Percentiles rank a stretch among this genome's conserved stretches.
phyloP scores from a whole-genome alignment of 2,329 filamentous ascomycete genomes.

The Phoma sp. region DNA sequence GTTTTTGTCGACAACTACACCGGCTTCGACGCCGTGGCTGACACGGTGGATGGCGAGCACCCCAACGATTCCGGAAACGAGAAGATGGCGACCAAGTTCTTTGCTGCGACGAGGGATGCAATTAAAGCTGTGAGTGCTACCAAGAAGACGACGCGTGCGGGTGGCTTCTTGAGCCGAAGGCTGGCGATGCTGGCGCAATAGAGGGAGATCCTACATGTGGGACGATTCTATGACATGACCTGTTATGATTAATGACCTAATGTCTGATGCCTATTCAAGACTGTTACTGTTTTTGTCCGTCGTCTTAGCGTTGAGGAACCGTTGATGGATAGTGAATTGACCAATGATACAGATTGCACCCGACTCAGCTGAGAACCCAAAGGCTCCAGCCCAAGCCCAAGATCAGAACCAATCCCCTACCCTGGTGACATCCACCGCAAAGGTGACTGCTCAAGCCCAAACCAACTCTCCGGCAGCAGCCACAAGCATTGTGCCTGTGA shows the following conservation, averaged over 20 bases:
- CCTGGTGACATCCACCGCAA: not conserved
- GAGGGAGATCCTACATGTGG: not conserved
- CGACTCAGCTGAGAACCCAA: not conserved
- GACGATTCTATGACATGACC: not conserved
- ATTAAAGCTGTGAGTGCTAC: constrained; percentile 19
- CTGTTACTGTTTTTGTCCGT: not conserved
- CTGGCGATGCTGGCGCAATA: constrained; percentile 8
- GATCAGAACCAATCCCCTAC: not conserved
- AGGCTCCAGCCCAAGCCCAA: not conserved
- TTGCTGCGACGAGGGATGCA: constrained; percentile 22
- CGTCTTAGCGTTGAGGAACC: not conserved
- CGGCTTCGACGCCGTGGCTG: constrained; percentile 37
- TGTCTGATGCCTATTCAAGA: constrained; percentile 7
- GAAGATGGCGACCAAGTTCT: constrained; percentile 41
- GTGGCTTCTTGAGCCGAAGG: constrained; percentile 7
- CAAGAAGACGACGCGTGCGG: constrained; percentile 6
- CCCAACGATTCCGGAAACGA: constrained; percentile 39
- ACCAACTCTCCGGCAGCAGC: not conserved
- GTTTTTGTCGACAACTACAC: constrained; percentile 39
- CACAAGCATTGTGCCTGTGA: not conserved
- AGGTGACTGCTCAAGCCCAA: not conserved
- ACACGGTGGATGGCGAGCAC: constrained; percentile 45
- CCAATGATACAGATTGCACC: constrained; percentile 3
- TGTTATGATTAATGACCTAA: constrained; percentile 13
- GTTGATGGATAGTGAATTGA: not conserved